Conservation (phyloP, 2,329 filamentous ascomycete species). For the Diaporthe vexans region DNA sequence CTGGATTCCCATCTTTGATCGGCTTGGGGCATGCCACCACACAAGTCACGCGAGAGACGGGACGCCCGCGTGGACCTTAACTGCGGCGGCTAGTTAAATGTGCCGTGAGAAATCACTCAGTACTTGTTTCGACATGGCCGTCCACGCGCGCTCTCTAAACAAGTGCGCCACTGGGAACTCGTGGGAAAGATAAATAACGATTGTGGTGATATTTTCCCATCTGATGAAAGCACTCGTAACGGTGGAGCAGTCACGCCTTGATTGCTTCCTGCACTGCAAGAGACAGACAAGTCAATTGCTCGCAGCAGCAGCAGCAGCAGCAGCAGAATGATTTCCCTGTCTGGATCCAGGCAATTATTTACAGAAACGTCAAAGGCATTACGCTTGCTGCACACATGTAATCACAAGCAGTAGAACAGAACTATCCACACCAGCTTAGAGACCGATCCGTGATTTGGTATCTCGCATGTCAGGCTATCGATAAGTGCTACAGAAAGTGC, state of each 20-base stretch:
- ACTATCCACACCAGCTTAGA: background rate
- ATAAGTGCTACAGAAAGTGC: constrained; percentile 24
- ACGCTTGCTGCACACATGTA: background rate
- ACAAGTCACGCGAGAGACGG: background rate
- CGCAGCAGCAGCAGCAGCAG: no score
- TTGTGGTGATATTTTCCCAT: background rate
- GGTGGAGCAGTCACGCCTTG: background rate
- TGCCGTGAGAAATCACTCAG: no score
- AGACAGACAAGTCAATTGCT: no score
- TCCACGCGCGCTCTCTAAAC: background rate
- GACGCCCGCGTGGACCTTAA: background rate
- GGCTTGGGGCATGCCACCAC: background rate
- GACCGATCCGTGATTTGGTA: constrained; percentile 30
- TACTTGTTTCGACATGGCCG: background rate
- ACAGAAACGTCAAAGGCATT: no score
- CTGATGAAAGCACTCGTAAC: background rate
- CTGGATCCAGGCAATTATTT: background rate
- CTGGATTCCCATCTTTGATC: background rate
- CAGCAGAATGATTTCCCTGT: background rate
- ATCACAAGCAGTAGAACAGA: background rate
- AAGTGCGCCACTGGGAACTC: background rate
- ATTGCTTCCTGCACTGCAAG: background rate
- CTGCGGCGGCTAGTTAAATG: background rate
- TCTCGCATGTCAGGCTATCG: constrained; percentile 30
- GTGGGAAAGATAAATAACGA: background rate